Percentiles rank a stretch among this genome's conserved stretches.
phyloP scores from a whole-genome alignment of 2,329 filamentous ascomycete genomes.

The Xylariaceae sp. region DNA sequence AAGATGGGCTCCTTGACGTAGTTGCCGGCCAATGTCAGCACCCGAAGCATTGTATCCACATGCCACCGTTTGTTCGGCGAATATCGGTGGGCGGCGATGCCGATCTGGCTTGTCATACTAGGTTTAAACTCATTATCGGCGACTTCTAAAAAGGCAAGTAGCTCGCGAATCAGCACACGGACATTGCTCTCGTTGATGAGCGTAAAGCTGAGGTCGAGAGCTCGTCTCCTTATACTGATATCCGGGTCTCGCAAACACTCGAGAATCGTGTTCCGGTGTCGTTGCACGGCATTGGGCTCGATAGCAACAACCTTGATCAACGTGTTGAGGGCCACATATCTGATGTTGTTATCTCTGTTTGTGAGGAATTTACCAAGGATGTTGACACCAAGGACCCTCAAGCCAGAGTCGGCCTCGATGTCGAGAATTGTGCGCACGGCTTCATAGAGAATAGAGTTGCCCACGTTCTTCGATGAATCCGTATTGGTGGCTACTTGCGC shows the following conservation, averaged over 20 bases:
- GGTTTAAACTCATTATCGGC: constrained; percentile 99
- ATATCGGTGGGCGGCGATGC: constrained; percentile 91
- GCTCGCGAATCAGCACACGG: constrained; percentile 83
- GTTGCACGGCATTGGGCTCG: constrained; percentile 93
- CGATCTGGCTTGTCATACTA: constrained; percentile 96
- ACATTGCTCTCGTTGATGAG: constrained; percentile 97
- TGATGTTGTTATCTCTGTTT: constrained; percentile 99
- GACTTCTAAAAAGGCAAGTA: constrained; percentile 91
- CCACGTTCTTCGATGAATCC: constrained; percentile 95
- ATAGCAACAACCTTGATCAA: constrained; percentile 97
- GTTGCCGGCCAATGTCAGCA: constrained; percentile 88
- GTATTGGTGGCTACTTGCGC: constrained; percentile 98
- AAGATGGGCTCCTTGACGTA: constrained; percentile 97
- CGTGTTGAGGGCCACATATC: constrained; percentile 95
- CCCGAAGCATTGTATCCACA: constrained; percentile 92
- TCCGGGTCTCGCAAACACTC: constrained; percentile 95
- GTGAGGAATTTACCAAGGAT: constrained; percentile 96
- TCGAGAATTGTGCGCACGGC: constrained; percentile 95
- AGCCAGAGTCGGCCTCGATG: constrained; percentile 92
- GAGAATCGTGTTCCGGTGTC: constrained; percentile 94
- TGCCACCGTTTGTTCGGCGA: constrained; percentile 98
- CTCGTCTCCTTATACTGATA: constrained; percentile 92
- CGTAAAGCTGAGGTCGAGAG: constrained; percentile 96
- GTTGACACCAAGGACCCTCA: constrained; percentile 92
- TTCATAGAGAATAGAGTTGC: constrained; percentile 97